phyloP scores from a whole-genome alignment of 176 grass and related monocot genomes.

The Aegilops speltoides region DNA sequence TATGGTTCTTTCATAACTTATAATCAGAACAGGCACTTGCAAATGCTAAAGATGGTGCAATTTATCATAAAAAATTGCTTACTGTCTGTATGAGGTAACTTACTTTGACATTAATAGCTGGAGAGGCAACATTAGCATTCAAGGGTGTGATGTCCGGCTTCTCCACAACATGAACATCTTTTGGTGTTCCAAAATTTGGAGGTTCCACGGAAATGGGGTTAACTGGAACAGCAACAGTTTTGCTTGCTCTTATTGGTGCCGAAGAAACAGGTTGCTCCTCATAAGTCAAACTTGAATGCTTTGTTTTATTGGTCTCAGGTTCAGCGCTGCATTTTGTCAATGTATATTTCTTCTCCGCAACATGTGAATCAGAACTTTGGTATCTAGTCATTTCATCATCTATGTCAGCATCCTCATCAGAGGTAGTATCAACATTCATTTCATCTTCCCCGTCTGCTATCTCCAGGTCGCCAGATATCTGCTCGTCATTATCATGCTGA shows the following conservation, averaged over 20 bases:
- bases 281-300: slow-evolving; percentile 36
- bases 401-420: slow-evolving; percentile 51
- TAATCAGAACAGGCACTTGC: not conserved
- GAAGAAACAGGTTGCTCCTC: slow-evolving; percentile 37
- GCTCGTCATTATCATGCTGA: slow-evolving; percentile 47
- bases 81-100: slow-evolving; percentile 9
- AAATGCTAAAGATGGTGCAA: slow-evolving; percentile 2
- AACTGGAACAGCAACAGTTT: slow-evolving; percentile 45
- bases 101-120: slow-evolving; percentile 54
- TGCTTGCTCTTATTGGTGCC: slow-evolving; percentile 35
- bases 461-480: slow-evolving; percentile 44
- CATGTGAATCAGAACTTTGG: slow-evolving; percentile 36
- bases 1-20: slow-evolving; percentile 5
- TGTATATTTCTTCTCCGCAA: slow-evolving; percentile 37
- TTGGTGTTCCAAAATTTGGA: slow-evolving; percentile 48
- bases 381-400: slow-evolving; percentile 39
- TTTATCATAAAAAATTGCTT: not conserved
- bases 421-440: slow-evolving; percentile 51
- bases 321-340: slow-evolving; percentile 35
- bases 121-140: slow-evolving; percentile 37
- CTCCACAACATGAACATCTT: slow-evolving; percentile 71
- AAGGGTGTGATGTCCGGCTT: slow-evolving; percentile 40
- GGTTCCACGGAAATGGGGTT: slow-evolving; percentile 52
- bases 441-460: slow-evolving; percentile 35
- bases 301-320: slow-evolving; percentile 28